A percentile compares a stretch with the other conserved stretches of the same genome.
These are phyloP conservation scores for Fusarium coffeatum DNA, from an alignment of 2,329 filamentous ascomycete genomes.

Conservation along the genomic window DNA sequence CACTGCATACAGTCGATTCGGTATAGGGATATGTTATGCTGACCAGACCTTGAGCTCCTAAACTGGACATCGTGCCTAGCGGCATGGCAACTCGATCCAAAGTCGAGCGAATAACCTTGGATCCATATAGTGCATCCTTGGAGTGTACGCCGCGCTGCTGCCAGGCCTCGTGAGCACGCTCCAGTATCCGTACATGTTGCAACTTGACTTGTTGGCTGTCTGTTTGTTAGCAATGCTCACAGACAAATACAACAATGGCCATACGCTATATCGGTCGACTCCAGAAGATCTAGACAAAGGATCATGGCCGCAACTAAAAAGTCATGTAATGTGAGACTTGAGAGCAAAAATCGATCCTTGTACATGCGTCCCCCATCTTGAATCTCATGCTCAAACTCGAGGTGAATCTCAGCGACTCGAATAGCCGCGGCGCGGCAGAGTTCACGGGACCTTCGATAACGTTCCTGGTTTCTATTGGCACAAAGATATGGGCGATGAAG, in stretches of 20 bases:
- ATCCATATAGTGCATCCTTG: slow-evolving; percentile 57
- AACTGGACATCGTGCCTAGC: slow-evolving; percentile 4
- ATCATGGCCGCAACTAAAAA: slow-evolving; percentile 71
- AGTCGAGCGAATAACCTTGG: slow-evolving; percentile 57
- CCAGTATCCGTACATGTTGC: slow-evolving; percentile 53
- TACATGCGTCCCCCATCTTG: slow-evolving; percentile 63
- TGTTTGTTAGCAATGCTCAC: slow-evolving; percentile 16
- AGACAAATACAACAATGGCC: background rate
- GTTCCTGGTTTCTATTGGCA: slow-evolving; percentile 52
- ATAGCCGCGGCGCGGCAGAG: slow-evolving; percentile 59
- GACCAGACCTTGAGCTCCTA: slow-evolving; percentile 3
- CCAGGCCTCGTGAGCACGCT: slow-evolving; percentile 58
- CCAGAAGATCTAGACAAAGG: slow-evolving; percentile 63
- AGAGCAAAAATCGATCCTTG: slow-evolving; percentile 65
- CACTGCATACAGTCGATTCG: slow-evolving; percentile 5
- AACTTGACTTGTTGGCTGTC: slow-evolving; percentile 48
- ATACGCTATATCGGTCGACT: slow-evolving; percentile 54
- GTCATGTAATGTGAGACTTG: slow-evolving; percentile 64
- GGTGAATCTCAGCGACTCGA: slow-evolving; percentile 59
- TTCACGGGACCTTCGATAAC: slow-evolving; percentile 55
- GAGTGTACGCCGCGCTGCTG: slow-evolving; percentile 53
- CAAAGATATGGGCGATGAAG: slow-evolving; percentile 62
- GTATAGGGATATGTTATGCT: background rate
- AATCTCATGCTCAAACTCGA: slow-evolving; percentile 59
- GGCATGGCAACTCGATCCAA: slow-evolving; percentile 52